Evolutionary conservation across 2,329 filamentous ascomycete species (phyloP), one percentile per base, ranked within the genome.

Genomic region (Blastomyces parvus): DNA sequence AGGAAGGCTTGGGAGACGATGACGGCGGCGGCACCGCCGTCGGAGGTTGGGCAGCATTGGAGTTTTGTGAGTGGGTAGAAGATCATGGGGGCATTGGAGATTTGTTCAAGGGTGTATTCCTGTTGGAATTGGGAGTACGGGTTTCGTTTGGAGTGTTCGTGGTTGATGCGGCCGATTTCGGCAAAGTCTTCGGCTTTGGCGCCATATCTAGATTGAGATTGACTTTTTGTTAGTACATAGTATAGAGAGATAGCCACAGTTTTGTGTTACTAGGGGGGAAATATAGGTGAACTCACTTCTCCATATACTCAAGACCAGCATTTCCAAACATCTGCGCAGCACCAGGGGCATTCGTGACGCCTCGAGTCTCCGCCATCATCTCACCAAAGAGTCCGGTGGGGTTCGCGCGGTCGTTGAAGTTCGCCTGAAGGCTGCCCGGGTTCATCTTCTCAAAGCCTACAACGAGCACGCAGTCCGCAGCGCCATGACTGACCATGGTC

Each of bases 401-500:
- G 72, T 88, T 92, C 69, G 87, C 84, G 33, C 93, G 84, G 74
- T 97, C 93, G 69, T 92, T 87, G 80, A 90, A 97, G 79, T 89
- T 88, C 63, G 81, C 84, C 79, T 92, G 87, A 68, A 97, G 81
- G 69, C 86, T 90, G n/a, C 93, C 93, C 0, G 89, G 88, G 79
- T 88, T 92, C 93, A 97, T 97, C 85, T 97, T 97, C 82, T 97
- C 94, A 71, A 97, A 97, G 3, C 93, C 94, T 25, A 97, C 86
- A 0, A 97, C 92, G 65, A 97, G 80, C 25, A 96, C 86, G 73
- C 91, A 96, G 76, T 96, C 90, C 1, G 91, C 89, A 17, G 85
- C 89, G 42, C 92, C 92, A 69, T 89, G 83, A 7, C 86, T 82
- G 70, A 97, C 87, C 74, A 95, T 83, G 61, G 87, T 90, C 42